These are phyloP conservation scores for Fraxinus dipetala DNA, from an alignment of 305 asterid species.

Conservation along the genomic window DNA sequence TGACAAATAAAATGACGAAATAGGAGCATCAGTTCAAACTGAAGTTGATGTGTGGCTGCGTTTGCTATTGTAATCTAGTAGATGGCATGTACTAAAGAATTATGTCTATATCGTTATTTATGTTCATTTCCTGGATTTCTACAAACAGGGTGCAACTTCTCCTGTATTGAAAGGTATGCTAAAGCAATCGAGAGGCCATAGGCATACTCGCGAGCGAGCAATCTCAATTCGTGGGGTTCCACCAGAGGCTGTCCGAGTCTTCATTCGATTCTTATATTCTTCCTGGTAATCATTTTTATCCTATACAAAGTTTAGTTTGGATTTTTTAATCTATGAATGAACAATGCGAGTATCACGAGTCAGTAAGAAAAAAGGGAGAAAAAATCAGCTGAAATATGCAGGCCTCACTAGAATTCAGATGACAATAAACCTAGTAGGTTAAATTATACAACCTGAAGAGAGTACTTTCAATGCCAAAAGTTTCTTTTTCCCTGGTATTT, in stretches of 20 bases:
- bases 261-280: slow-evolving; percentile 72
- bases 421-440: background rate
- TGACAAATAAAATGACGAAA: background rate
- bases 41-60: background rate
- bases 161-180: slow-evolving; percentile 72
- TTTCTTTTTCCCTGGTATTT: background rate
- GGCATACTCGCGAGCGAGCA: slow-evolving; percentile 30
- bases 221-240: slow-evolving; percentile 73
- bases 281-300: slow-evolving; percentile 52
- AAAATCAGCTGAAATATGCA: background rate
- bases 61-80: background rate
- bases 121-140: slow-evolving; percentile 2
- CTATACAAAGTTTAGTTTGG: background rate
- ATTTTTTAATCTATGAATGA: background rate
- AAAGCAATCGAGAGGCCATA: slow-evolving; percentile 30
- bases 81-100: background rate
- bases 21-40: background rate
- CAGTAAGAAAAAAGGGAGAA: background rate
- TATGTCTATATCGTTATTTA: background rate
- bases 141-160: slow-evolving; percentile 68
- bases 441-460: background rate
- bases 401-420: background rate
- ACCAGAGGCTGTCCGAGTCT: slow-evolving; percentile 68
- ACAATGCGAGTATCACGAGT: background rate
- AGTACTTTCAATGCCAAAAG: background rate